Base-by-base conservation (phyloP, 345 rosid species). In the Murraya paniculata region DNA sequence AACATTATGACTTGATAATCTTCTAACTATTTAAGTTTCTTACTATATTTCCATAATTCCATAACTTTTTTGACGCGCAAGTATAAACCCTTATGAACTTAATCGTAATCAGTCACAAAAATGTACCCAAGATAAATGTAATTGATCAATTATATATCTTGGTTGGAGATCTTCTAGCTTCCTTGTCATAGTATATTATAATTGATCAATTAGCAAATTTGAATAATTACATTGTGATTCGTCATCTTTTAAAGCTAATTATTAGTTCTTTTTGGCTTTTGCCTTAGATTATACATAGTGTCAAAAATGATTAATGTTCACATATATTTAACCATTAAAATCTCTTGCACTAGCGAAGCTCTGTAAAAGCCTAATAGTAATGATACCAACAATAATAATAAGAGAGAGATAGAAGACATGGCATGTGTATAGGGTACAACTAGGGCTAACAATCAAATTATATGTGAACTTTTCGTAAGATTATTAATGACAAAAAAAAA, bases 261-360 rank as follows among this genome's bases (percentile, higher is more conserved):
- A 89, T 83, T 77, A 77, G 66, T 74, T 71, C 86, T 85, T 89
- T 89, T 86, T 81, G 69, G 78, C 73, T 45, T 71, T 82, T 77
- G 57, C 64, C 74, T 41, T 36, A 21, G 68, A 61, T 36, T 57
- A 64, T 67, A 71, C 16, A 28, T 13, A 24, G 72, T 66, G 68
- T 74, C 64, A 50, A 74, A 74, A 62, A 82, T 81, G 82, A 81
- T 62, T 64, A 71, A 64, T 31, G n/a, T 39, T 61, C 24, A 53
- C 55, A 31, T 36, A 36, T 9, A 45, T 72, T 27, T 73, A 58
- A 56, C 75, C 60, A 80, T 39, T 55, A 64, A 80, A 72, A 79
- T 79, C 84, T 84, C 76, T 78, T 76, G 62, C 76, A 71, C 71
- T 69, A 74, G 80, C 71, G 3, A 45, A 13, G 50, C 38, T 45